A percentile compares a stretch with the other conserved stretches of the same genome.
These are phyloP conservation scores for Neurospora sp. DNA, from an alignment of 495 filamentous ascomycete species.

Conservation along the genomic window DNA sequence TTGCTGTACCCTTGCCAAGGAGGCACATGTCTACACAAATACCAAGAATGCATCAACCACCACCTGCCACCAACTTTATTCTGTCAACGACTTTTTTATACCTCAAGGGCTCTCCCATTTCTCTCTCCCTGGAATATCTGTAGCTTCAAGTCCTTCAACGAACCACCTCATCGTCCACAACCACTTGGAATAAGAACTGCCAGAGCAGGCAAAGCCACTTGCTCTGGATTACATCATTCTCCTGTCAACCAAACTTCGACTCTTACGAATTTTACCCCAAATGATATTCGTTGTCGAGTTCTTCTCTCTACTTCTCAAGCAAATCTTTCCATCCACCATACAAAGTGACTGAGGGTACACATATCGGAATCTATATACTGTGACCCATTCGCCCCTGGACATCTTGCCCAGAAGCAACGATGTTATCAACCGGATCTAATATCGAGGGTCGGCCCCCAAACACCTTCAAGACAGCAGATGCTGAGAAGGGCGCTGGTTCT, in stretches of 20 bases:
- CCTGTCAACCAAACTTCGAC: not conserved
- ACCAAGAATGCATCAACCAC: not conserved
- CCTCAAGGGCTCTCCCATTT: not conserved
- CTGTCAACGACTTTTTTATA: not conserved
- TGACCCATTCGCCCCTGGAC: not conserved
- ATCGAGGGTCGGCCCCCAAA: not conserved
- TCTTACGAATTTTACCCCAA: not conserved
- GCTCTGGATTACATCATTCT: not conserved
- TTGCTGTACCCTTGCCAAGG: not conserved
- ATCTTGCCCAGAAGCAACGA: not conserved
- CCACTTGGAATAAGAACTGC: not conserved
- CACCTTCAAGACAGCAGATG: constrained; percentile 2
- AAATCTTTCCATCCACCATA: constrained; percentile 9
- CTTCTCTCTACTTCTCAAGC: constrained; percentile 35
- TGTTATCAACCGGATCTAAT: constrained; percentile 3
- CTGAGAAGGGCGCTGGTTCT: constrained; percentile 6
- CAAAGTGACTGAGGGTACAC: not conserved
- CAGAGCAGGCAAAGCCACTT: not conserved
- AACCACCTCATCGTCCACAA: not conserved
- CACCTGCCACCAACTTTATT: not conserved
- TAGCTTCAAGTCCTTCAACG: not conserved
- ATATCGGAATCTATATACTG: not conserved
- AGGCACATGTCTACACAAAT: not conserved
- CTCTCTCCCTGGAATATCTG: not conserved
- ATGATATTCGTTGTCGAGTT: constrained; percentile 34